phyloP scores from a whole-genome alignment of 2,329 filamentous ascomycete genomes.

The Tolypocladium cylindrosporum region DNA sequence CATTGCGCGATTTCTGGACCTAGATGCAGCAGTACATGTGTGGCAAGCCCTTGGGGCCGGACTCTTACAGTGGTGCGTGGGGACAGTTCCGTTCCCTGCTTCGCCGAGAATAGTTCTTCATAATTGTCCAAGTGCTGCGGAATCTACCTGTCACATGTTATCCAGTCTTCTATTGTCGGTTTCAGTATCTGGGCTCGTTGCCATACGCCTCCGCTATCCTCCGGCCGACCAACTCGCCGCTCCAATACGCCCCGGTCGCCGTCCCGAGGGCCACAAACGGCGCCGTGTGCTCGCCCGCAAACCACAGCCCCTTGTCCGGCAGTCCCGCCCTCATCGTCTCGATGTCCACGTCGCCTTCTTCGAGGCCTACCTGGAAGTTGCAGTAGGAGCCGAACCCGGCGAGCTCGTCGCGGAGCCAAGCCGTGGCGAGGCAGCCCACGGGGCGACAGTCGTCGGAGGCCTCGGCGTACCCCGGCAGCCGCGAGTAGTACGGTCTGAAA shows the following conservation, averaged over 20 bases:
- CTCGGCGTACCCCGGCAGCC: slow-evolving; percentile 56
- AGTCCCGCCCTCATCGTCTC: slow-evolving; percentile 51
- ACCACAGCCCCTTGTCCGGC: slow-evolving; percentile 63
- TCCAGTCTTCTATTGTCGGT: too few relatives aligned
- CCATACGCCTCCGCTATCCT: slow-evolving; percentile 49
- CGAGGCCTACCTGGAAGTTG: slow-evolving; percentile 72
- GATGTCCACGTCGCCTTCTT: slow-evolving; percentile 63
- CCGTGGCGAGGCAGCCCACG: slow-evolving; percentile 54
- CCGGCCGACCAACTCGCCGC: slow-evolving; percentile 66
- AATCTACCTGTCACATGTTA: too few relatives aligned
- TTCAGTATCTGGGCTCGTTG: background rate
- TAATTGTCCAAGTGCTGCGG: too few relatives aligned
- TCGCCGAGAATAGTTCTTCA: too few relatives aligned
- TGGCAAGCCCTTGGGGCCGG: too few relatives aligned
- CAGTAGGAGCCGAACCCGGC: slow-evolving; percentile 76
- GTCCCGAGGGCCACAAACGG: slow-evolving; percentile 86
- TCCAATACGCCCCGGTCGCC: slow-evolving; percentile 86
- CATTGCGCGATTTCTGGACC: too few relatives aligned
- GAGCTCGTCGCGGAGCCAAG: slow-evolving; percentile 69
- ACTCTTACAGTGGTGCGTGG: too few relatives aligned
- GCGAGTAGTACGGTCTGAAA: slow-evolving; percentile 70
- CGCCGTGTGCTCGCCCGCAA: slow-evolving; percentile 84
- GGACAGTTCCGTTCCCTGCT: too few relatives aligned
- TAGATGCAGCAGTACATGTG: too few relatives aligned
- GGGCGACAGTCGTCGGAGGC: slow-evolving; percentile 50